Evolutionary conservation across 1,284 basidiomycete species (phyloP).

Genomic region (Apiotrichum brassicae): DNA sequence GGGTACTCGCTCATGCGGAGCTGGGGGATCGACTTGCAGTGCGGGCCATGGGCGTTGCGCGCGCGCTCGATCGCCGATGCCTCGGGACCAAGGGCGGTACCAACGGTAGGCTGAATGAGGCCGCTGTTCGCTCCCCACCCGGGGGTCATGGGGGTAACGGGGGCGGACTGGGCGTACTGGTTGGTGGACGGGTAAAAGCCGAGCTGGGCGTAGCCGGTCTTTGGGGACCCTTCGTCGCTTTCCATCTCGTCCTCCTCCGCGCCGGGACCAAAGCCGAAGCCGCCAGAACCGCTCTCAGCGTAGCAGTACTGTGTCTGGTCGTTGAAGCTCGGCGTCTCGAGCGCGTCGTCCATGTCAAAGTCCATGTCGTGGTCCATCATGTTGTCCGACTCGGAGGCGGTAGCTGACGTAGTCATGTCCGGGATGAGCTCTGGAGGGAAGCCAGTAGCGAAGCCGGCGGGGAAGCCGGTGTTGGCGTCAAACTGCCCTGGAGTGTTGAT

Average conservation of each 20-base stretch:
- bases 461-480: conserved; percentile 1
- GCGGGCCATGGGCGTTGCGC: conserved; percentile 38
- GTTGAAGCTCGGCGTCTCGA: background rate
- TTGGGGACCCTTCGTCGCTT: conserved; percentile 10
- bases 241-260: conserved; percentile 41
- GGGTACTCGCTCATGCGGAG: conserved; percentile 41
- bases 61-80: conserved; percentile 34
- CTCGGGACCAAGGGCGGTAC: conserved; percentile 19
- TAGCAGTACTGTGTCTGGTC: conserved; percentile 17
- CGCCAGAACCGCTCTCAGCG: conserved; percentile 30
- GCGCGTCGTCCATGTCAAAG: conserved; percentile 24
- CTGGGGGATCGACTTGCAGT: conserved; percentile 43
- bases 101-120: conserved; percentile 33
- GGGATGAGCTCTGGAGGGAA: conserved; percentile 35
- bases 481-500: conserved; percentile 6
- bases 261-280: conserved; percentile 43
- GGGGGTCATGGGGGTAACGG: conserved; percentile 12
- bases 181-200: conserved; percentile 5
- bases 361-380: conserved; percentile 37
- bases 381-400: conserved; percentile 17
- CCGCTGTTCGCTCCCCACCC: conserved; percentile 25
- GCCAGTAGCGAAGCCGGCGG: conserved; percentile 3
- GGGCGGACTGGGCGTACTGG: conserved; percentile 13
- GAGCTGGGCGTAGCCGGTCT: conserved; percentile 10
- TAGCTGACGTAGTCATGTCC: conserved; percentile 19